Evolutionary conservation across 2,329 filamentous ascomycete species (phyloP).

Genomic region (Fusarium cicatricum): DNA sequence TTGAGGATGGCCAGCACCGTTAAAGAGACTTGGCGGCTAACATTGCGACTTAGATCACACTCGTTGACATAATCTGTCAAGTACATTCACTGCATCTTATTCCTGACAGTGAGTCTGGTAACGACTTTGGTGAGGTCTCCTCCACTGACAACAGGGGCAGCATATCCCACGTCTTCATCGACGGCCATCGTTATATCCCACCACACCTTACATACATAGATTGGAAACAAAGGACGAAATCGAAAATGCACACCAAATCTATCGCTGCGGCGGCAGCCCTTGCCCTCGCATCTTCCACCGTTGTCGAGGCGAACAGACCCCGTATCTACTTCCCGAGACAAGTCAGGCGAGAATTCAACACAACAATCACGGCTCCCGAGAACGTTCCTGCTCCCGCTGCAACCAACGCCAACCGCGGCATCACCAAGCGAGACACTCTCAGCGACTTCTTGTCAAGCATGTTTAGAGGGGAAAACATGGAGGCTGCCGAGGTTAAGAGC

Average conservation of each 20-base stretch:
- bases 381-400: constrained; percentile 24
- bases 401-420: constrained; percentile 14
- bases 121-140: neutral
- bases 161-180: constrained; percentile 30
- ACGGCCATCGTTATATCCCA: constrained; percentile 31
- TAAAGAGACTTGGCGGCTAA: constrained; percentile 12
- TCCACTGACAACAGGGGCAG: constrained; percentile 23
- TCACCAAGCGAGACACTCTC: constrained; percentile 27
- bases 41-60: constrained; percentile 46
- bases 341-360: constrained; percentile 59
- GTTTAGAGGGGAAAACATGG: constrained; percentile 13
- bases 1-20: neutral
- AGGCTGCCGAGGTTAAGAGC: neutral
- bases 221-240: constrained; percentile 15
- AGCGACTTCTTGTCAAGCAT: constrained; percentile 39
- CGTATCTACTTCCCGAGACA: constrained; percentile 66
- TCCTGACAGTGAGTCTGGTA: constrained; percentile 56
- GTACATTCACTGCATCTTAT: constrained; percentile 63
- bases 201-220: constrained; percentile 31
- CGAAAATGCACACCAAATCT: constrained; percentile 60
- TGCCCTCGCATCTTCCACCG: constrained; percentile 57
- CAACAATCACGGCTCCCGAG: constrained; percentile 47
- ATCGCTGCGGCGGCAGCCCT: constrained; percentile 58
- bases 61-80: constrained; percentile 65
- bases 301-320: constrained; percentile 55